phyloP scores from a whole-genome alignment of 108 stramenopile genomes.

The Cyclotella cryptica region DNA sequence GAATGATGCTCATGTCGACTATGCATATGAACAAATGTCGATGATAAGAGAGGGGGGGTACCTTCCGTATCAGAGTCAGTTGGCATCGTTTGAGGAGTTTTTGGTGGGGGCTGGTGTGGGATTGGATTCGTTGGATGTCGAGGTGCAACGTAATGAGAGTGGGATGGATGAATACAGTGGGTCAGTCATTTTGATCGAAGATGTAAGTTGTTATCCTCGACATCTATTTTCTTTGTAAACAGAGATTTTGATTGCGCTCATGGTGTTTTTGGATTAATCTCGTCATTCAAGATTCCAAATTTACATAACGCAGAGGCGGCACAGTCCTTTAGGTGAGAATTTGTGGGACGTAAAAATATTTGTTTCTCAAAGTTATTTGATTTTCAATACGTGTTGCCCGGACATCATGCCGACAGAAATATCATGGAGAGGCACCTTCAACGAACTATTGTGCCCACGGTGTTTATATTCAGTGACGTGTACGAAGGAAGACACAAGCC shows the following conservation, averaged over 20 bases:
- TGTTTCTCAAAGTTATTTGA: neutral
- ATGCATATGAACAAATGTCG: neutral
- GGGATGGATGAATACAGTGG: conserved; percentile 10
- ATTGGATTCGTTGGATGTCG: conserved; percentile 52
- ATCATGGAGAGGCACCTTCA: conserved; percentile 71
- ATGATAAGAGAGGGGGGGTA: neutral
- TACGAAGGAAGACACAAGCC: conserved; percentile 82
- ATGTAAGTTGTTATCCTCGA: conserved; percentile 35
- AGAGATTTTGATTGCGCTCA: neutral
- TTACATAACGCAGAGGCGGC: conserved; percentile 60
- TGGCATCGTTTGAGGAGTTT: conserved; percentile 82
- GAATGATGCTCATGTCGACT: conserved; percentile 65
- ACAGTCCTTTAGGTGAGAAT: conserved; percentile 60
- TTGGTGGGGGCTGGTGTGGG: conserved; percentile 64
- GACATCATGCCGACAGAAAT: conserved; percentile 28
- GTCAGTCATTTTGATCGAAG: conserved; percentile 74
- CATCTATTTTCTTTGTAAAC: neutral
- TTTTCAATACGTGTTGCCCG: neutral
- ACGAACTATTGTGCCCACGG: conserved; percentile 61
- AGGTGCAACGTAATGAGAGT: conserved; percentile 4
- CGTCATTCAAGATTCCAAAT: conserved; percentile 54
- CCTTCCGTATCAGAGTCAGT: conserved; percentile 54
- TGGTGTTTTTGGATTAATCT: neutral
- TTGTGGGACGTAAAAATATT: neutral
- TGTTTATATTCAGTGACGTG: conserved; percentile 80